phyloP scores from a whole-genome alignment of 225 moss, liverwort and hornwort genomes.

The Physcomitrellopsis africana region DNA sequence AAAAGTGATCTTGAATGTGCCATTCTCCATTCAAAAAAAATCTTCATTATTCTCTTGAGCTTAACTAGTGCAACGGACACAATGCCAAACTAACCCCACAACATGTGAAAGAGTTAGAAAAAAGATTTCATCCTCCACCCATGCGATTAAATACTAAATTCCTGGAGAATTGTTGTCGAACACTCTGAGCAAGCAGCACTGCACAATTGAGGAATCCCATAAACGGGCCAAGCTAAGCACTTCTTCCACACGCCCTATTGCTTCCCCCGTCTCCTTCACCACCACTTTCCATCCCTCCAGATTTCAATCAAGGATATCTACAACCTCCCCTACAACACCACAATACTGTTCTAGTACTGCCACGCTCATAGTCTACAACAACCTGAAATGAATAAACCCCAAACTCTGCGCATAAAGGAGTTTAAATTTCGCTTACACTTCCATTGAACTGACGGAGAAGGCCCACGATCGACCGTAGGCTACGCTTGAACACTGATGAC shows the following conservation, averaged over 20 bases:
- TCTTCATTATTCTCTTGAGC: no score
- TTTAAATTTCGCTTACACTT: not conserved
- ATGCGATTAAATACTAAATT: slow-evolving; percentile 62
- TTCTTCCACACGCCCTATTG: slow-evolving; percentile 58
- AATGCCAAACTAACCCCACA: no score
- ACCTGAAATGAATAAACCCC: not conserved
- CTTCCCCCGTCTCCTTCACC: slow-evolving; percentile 54
- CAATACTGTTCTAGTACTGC: not conserved
- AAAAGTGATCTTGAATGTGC: slow-evolving; percentile 7
- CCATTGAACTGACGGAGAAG: slow-evolving; percentile 53
- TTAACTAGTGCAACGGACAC: no score
- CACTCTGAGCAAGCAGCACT: slow-evolving; percentile 57
- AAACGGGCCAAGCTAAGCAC: slow-evolving; percentile 51
- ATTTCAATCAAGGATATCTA: slow-evolving; percentile 52
- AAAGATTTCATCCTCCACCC: slow-evolving; percentile 53
- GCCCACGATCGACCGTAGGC: slow-evolving; percentile 10
- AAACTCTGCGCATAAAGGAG: not conserved
- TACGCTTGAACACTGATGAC: slow-evolving; percentile 34
- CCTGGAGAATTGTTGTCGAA: slow-evolving; percentile 52
- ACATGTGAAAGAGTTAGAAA: not conserved
- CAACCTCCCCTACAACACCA: slow-evolving; percentile 28
- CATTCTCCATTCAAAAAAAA: not conserved
- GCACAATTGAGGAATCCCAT: slow-evolving; percentile 43
- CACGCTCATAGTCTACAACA: not conserved
- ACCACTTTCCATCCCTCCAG: slow-evolving; percentile 65